These are phyloP conservation scores for Durio zibethinus DNA, from an alignment of 345 rosid species.

Conservation along the genomic window DNA sequence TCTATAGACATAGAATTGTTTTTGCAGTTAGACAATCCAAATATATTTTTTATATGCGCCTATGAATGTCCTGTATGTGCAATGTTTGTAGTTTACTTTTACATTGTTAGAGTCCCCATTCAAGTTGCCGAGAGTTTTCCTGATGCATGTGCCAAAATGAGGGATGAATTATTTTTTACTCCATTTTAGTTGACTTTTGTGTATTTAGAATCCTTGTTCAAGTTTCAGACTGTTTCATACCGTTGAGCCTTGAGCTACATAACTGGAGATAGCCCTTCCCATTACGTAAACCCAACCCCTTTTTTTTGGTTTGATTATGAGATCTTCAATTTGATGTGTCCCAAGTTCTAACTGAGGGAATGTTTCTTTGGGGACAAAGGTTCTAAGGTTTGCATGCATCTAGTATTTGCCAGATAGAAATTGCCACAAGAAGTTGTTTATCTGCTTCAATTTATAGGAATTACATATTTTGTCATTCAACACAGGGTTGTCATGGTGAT, in stretches of 20 bases:
- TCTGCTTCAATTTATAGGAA: background rate
- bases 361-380: background rate
- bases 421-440: background rate
- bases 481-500: slow-evolving; percentile 86
- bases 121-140: background rate
- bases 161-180: background rate
- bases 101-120: background rate
- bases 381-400: background rate
- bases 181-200: background rate
- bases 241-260: background rate
- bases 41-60: background rate
- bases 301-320: background rate
- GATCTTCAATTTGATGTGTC: background rate
- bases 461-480: background rate
- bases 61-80: background rate
- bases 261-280: background rate
- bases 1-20: background rate
- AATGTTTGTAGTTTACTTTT: background rate
- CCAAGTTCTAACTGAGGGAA: background rate
- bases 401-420: background rate
- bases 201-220: background rate
- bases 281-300: background rate
- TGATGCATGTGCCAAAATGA: background rate
- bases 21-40: background rate
- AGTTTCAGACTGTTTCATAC: background rate